Evolutionary conservation across 2,329 filamentous ascomycete genomes (phyloP).

Genomic region (Fusarium sp.): DNA sequence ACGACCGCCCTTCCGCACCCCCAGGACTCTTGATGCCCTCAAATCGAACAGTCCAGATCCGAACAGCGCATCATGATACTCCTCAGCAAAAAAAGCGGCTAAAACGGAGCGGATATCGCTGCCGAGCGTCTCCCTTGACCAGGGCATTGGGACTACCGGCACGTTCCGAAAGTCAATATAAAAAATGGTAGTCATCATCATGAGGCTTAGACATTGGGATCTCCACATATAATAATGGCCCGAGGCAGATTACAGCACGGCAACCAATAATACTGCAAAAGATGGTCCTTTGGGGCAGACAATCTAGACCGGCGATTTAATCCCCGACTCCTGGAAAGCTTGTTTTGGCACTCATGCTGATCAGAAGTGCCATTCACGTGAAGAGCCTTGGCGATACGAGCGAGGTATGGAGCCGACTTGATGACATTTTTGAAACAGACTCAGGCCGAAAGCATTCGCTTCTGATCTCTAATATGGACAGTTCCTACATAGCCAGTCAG

Average conservation of each 20-base stretch:
- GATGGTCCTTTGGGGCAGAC: neutral
- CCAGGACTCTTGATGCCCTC: neutral
- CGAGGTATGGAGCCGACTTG: neutral
- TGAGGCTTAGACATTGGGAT: neutral
- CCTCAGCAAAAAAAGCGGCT: neutral
- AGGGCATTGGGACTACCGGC: neutral
- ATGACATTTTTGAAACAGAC: neutral
- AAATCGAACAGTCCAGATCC: neutral
- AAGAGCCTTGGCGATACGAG: neutral
- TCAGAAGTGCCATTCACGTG: neutral
- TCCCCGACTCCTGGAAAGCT: neutral
- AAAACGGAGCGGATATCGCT: neutral
- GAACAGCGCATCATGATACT: neutral
- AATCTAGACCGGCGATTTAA: neutral
- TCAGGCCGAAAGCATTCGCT: neutral
- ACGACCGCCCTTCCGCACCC: neutral
- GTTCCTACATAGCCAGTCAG: fast-evolving
- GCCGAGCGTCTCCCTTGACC: neutral
- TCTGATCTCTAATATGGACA: fast-evolving
- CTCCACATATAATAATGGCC: neutral
- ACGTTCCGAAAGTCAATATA: neutral
- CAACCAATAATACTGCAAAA: fast-evolving
- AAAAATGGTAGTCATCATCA: neutral
- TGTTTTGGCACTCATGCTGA: neutral
- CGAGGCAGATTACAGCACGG: neutral